A percentile compares a stretch with the other conserved stretches of the same genome.
Evolutionary conservation across 1,139 yeast species (phyloP).

Genomic region (Pichia sp.): DNA sequence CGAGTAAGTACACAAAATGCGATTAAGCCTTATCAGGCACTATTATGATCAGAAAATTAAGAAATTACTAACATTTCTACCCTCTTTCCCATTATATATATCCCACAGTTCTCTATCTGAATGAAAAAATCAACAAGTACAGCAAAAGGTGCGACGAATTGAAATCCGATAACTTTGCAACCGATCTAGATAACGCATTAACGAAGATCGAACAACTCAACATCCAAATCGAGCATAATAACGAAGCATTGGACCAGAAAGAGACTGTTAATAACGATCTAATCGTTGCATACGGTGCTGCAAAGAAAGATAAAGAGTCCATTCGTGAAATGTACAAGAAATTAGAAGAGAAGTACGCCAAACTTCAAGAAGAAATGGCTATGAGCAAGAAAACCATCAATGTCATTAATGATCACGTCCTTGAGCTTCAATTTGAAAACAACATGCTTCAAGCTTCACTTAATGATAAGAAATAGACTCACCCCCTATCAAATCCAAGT

Average conservation of each 20-base stretch:
- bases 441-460: slow-evolving; percentile 44
- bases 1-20: slow-evolving; percentile 7
- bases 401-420: slow-evolving; percentile 65
- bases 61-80: background rate
- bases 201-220: slow-evolving; percentile 12
- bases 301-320: slow-evolving; percentile 22
- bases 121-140: slow-evolving; percentile 1
- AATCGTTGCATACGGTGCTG: slow-evolving; percentile 19
- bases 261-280: slow-evolving; percentile 18
- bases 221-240: slow-evolving; percentile 9
- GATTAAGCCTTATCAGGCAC: too few species aligned
- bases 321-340: slow-evolving; percentile 28
- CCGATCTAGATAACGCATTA: slow-evolving; percentile 19
- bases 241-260: slow-evolving; percentile 14
- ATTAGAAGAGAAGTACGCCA: slow-evolving; percentile 36
- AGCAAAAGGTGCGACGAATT: slow-evolving; percentile 6
- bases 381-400: slow-evolving; percentile 59
- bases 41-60: too few species aligned
- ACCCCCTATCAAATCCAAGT: too few species aligned
- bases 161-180: slow-evolving; percentile 1
- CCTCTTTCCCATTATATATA: background rate
- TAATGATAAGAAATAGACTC: background rate
- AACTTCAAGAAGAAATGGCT: slow-evolving; percentile 45
- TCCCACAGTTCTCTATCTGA: slow-evolving; percentile 5
- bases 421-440: slow-evolving; percentile 68